phyloP scores from a whole-genome alignment of 805 yeast genomes.

The Candida broadrunensis region DNA sequence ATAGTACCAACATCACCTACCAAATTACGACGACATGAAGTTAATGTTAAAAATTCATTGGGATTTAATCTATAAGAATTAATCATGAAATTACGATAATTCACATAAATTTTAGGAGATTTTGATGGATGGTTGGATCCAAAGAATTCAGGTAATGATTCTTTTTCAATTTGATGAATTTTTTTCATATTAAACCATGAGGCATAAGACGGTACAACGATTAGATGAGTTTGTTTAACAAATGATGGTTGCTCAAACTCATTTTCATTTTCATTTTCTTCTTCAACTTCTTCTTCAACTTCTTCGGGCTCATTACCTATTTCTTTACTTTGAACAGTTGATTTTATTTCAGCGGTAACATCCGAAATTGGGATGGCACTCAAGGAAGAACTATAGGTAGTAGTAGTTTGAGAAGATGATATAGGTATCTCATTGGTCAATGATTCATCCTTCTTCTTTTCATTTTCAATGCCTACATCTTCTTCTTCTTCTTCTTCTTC shows the following conservation, averaged over 20 bases:
- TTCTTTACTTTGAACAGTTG: not conserved
- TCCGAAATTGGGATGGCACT: not conserved
- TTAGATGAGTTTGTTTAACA: slow-evolving; percentile 69
- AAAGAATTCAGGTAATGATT: slow-evolving; percentile 87
- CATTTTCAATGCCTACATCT: slow-evolving; percentile 2
- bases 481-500: not conserved
- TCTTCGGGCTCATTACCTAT: slow-evolving; percentile 1
- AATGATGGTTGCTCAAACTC: slow-evolving; percentile 14
- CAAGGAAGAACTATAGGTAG: not conserved
- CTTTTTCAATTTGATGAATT: slow-evolving; percentile 74
- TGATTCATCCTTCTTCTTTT: slow-evolving; percentile 6
- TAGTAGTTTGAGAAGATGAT: no score
- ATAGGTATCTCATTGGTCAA: no score
- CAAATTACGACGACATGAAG: slow-evolving; percentile 86
- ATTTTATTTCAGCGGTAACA: not conserved
- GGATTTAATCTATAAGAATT: slow-evolving; percentile 88
- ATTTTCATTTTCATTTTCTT: slow-evolving; percentile 8
- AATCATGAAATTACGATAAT: slow-evolving; percentile 84
- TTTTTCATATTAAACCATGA: slow-evolving; percentile 78
- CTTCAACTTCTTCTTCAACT: slow-evolving; percentile 7
- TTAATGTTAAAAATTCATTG: slow-evolving; percentile 81
- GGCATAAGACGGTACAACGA: slow-evolving; percentile 83
- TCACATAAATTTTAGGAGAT: slow-evolving; percentile 76
- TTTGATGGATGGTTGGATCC: slow-evolving; percentile 67
- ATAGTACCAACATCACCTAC: slow-evolving; percentile 91